These are phyloP conservation scores for Dendryphion nanum DNA, from an alignment of 2,329 filamentous ascomycete species.

Conservation along the genomic window DNA sequence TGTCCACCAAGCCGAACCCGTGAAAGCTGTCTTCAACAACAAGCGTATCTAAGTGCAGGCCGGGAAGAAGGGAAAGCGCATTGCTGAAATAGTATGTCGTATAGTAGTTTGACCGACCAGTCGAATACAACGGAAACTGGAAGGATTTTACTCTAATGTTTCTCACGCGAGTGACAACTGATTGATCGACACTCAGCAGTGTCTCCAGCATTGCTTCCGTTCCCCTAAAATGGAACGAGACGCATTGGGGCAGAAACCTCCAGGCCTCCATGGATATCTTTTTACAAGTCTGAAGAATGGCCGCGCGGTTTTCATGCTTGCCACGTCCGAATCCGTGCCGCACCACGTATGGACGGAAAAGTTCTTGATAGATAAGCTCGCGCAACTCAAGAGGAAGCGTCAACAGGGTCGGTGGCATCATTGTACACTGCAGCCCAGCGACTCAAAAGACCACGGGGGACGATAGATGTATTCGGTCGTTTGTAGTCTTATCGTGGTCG, in stretches of 20 bases:
- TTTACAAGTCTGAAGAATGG: slow-evolving; percentile 30
- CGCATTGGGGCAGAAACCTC: slow-evolving; percentile 31
- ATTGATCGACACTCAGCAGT: slow-evolving; percentile 28
- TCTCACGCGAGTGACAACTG: slow-evolving; percentile 30
- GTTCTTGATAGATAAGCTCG: slow-evolving; percentile 32
- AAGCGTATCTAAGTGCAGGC: slow-evolving; percentile 30
- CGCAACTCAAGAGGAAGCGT: slow-evolving; percentile 32
- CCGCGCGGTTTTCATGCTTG: slow-evolving; percentile 20
- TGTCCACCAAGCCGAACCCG: slow-evolving; percentile 31
- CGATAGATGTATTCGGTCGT: background rate
- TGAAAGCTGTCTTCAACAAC: slow-evolving; percentile 36
- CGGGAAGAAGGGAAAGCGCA: slow-evolving; percentile 30
- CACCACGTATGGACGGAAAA: slow-evolving; percentile 31
- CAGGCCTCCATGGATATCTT: slow-evolving; percentile 31
- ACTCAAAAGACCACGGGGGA: background rate
- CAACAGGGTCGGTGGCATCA: slow-evolving; percentile 22
- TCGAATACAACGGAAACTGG: slow-evolving; percentile 32
- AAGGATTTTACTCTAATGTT: slow-evolving; percentile 31
- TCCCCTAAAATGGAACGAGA: slow-evolving; percentile 30
- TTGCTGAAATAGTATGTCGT: slow-evolving; percentile 32
- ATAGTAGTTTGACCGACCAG: slow-evolving; percentile 25
- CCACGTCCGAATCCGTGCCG: slow-evolving; percentile 23
- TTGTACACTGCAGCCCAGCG: too few species aligned
- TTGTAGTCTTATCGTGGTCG: too few species aligned
- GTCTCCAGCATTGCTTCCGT: slow-evolving; percentile 34